These are phyloP conservation scores for Olyra latifolia DNA, from an alignment of 176 grass and related monocot genomes.

Conservation along the genomic window DNA sequence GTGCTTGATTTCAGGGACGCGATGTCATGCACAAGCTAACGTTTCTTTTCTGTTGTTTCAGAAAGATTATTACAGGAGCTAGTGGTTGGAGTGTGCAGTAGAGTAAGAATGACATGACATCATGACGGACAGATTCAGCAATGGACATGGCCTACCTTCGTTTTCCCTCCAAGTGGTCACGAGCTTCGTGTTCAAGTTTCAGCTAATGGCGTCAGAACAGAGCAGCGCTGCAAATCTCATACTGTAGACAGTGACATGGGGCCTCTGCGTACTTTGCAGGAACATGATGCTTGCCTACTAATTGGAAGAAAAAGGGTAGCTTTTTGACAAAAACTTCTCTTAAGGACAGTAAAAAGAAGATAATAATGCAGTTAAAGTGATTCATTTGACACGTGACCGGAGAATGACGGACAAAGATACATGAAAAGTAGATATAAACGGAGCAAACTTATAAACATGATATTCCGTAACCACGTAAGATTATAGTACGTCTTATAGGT, in stretches of 20 bases:
- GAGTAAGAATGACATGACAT: too few relatives aligned
- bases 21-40: background rate
- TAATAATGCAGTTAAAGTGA: too few relatives aligned
- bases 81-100: background rate
- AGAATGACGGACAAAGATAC: background rate
- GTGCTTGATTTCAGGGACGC: conserved; percentile 13
- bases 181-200: background rate
- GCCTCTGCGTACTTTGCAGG: too few relatives aligned
- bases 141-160: background rate
- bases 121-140: background rate
- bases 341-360: background rate
- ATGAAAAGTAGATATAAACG: background rate
- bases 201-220: background rate
- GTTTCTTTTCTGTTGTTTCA: background rate
- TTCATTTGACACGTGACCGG: too few relatives aligned
- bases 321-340: background rate
- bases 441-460: too few relatives aligned
- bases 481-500: too few relatives aligned
- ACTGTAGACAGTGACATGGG: background rate
- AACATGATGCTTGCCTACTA: background rate
- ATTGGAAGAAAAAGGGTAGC: background rate
- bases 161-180: background rate
- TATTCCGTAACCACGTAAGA: too few relatives aligned
- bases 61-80: background rate
- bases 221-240: background rate